A percentile compares a stretch with the other conserved stretches of the same genome.
Conservation (phyloP, 2,329 filamentous ascomycete species). For the Parafenestella ontariensis region DNA sequence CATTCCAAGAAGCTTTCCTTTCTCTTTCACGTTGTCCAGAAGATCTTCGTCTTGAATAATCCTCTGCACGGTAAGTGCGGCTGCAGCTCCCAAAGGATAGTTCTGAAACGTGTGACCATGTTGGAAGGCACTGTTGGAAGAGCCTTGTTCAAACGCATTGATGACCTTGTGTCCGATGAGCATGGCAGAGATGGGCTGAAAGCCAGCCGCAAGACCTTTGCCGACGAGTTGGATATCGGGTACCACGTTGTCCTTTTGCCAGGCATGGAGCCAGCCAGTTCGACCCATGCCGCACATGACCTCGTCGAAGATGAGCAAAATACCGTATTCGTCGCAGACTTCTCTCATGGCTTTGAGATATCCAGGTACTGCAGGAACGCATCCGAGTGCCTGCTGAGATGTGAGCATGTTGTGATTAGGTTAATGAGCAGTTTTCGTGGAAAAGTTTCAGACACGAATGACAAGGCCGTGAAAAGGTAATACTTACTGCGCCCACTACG, state of each 20-base stretch:
- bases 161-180: constrained; percentile 63
- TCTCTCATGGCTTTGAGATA: constrained; percentile 73
- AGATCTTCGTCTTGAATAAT: constrained; percentile 66
- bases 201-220: constrained; percentile 71
- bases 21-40: constrained; percentile 63
- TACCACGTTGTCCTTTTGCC: constrained; percentile 63
- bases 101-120: constrained; percentile 71
- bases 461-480: not conserved
- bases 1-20: constrained; percentile 60
- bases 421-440: not conserved
- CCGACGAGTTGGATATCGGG: constrained; percentile 73
- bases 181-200: constrained; percentile 66
- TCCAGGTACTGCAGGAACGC: constrained; percentile 68
- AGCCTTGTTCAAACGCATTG: constrained; percentile 51
- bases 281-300: constrained; percentile 74
- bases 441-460: not conserved
- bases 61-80: constrained; percentile 68
- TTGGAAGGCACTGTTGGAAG: constrained; percentile 57
- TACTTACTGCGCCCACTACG: constrained; percentile 71
- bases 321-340: constrained; percentile 74
- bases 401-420: not conserved
- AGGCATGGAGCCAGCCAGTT: constrained; percentile 66
- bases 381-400: constrained; percentile 66
- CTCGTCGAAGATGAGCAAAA: constrained; percentile 80
- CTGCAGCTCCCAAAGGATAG: constrained; percentile 65